Evolutionary conservation across 2,329 filamentous ascomycete genomes (phyloP).

Genomic region (Hortaea werneckii): DNA sequence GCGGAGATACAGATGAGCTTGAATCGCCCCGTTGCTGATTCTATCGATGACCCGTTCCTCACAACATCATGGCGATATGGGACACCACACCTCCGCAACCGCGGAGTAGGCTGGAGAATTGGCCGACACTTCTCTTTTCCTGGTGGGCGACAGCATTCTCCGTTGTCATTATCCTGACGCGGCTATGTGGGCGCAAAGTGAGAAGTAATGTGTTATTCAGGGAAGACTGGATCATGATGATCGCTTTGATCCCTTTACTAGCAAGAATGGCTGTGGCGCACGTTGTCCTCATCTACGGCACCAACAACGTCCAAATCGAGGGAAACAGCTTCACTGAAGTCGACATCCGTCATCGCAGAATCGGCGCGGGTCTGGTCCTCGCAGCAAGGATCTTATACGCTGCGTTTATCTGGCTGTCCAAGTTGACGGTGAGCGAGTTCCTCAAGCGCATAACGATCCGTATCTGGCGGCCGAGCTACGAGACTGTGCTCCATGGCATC

Average conservation of each 20-base stretch:
- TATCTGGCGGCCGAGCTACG: constrained; percentile 71
- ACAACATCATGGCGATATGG: constrained; percentile 22
- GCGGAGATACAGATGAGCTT: not conserved
- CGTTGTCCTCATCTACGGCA: constrained; percentile 75
- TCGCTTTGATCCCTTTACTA: constrained; percentile 70
- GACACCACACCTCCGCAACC: constrained; percentile 40
- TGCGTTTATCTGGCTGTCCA: constrained; percentile 84
- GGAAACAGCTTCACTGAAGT: constrained; percentile 37
- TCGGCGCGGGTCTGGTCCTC: constrained; percentile 74
- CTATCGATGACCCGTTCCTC: not conserved
- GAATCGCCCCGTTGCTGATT: not conserved
- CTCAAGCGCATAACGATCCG: constrained; percentile 74
- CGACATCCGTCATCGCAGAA: constrained; percentile 52
- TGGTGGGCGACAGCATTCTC: constrained; percentile 62
- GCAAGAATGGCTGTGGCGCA: constrained; percentile 80
- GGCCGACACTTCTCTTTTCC: constrained; percentile 86
- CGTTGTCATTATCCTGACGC: constrained; percentile 69
- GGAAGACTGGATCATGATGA: constrained; percentile 79
- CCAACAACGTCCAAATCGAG: constrained; percentile 67
- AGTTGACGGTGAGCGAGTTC: constrained; percentile 83
- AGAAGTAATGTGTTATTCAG: constrained; percentile 75
- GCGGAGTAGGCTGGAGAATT: constrained; percentile 49
- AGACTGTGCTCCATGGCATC: constrained; percentile 59
- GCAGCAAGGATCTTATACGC: constrained; percentile 78
- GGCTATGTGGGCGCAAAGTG: constrained; percentile 75